Base-by-base conservation (phyloP, 805 yeast species). In the Sugiyamaella qingdaonensis region DNA sequence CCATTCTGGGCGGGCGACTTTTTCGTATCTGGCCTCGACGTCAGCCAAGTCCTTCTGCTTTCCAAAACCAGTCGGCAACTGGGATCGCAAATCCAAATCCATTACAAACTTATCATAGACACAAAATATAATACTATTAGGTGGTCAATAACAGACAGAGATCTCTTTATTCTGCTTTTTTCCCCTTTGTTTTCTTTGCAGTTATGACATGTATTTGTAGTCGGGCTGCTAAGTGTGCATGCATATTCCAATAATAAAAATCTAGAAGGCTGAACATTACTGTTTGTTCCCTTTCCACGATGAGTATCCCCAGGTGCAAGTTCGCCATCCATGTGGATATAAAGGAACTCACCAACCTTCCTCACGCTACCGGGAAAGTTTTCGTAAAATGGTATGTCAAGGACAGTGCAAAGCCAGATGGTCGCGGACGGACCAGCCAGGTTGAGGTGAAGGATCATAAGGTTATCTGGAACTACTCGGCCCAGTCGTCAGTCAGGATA, bases 331-430 rank as follows among this genome's bases (percentile, higher is more conserved):
- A 74, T 18, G 69, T 88, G 29, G 68, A 76, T 14, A 76, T 90
- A 46, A 78, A 79, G 52, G 95, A 88, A 58, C 72, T 92, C 46
- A 77, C 84, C n/a, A 91, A 91, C 62, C 79, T 92, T 29, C 98
- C 98, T 1, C 90, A 87, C 59, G 75, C 85, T 1, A 73, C 82
- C 2, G 95, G 95, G 0, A 65, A 73, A 35, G 82, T 92, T 60
- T 82, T 68, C 57, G 79, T 89, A 16, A 81, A 83, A 54, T 78
- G 91, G 78, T 74, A 73, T 43, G 71, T 87, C 9, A 74, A 76
- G 51, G 89, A 85, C 56, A 71, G 79, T 46, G 72, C 49, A 59
- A 70, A 42, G 37, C 69, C 73, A n/a, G 73, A 73, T n/a, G 60
- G 75, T 3, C 67, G 74, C 48, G 81, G 81, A 4, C 54, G 66